Conservation (phyloP, 164 flowering plant species). For the Pachysandra terminalis region DNA sequence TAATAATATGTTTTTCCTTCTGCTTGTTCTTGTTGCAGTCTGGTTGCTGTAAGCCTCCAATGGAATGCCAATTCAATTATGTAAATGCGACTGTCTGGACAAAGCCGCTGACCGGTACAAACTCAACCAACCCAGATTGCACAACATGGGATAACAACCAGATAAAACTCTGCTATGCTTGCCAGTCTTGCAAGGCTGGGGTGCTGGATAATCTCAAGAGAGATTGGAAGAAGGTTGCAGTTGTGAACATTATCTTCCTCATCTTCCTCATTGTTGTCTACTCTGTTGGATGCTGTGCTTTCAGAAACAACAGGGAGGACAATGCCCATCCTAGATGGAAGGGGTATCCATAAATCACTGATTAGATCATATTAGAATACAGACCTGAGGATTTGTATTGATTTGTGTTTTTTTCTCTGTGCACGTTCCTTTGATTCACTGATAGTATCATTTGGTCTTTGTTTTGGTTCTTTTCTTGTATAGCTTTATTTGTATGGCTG, state of each 20-base stretch:
- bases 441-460: no score
- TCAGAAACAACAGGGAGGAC: constrained; percentile 26
- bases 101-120: constrained; percentile 19
- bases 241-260: constrained; percentile 26
- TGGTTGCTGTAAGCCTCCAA: constrained; percentile 83
- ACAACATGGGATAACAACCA: constrained; percentile 49
- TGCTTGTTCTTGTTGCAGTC: constrained; percentile 34
- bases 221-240: constrained; percentile 36
- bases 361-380: no score
- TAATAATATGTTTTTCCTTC: neutral
- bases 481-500: no score
- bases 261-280: constrained; percentile 31
- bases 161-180: constrained; percentile 38
- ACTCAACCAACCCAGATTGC: constrained; percentile 41
- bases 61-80: constrained; percentile 33
- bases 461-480: no score
- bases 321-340: constrained; percentile 19
- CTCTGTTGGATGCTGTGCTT: constrained; percentile 41
- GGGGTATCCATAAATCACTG: constrained; percentile 4
- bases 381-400: neutral
- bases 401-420: no score
- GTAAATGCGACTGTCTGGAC: constrained; percentile 45
- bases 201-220: constrained; percentile 31
- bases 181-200: constrained; percentile 43
- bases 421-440: no score